Conservation (phyloP, 345 rosid genomes). For the Citropsis articulata region DNA sequence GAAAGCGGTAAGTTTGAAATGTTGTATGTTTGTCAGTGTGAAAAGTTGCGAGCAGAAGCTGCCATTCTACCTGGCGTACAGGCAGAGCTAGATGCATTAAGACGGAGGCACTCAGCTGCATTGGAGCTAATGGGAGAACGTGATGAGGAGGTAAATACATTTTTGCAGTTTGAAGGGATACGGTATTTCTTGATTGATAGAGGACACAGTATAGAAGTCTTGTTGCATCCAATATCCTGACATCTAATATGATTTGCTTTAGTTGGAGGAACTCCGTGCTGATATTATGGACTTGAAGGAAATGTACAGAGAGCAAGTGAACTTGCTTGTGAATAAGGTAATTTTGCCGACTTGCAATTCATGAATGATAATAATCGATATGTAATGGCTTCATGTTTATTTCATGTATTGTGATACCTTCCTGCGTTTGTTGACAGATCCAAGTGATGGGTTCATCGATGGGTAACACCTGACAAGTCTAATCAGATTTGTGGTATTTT, state of each 20-base stretch:
- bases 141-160: constrained; percentile 82
- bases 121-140: constrained; percentile 99
- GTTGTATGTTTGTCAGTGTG: constrained; percentile 61
- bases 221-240: constrained; percentile 7
- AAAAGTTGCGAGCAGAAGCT: constrained; percentile 75
- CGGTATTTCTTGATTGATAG: background rate
- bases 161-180: background rate
- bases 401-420: constrained; percentile 4
- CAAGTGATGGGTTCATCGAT: constrained; percentile 45
- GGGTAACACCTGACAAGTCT: constrained; percentile 21
- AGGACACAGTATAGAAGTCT: background rate
- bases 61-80: constrained; percentile 66
- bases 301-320: constrained; percentile 99
- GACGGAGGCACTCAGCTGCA: constrained; percentile 94
- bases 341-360: background rate
- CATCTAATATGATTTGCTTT: constrained; percentile 12
- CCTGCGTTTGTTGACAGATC: constrained; percentile 41
- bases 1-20: constrained; percentile 12
- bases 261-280: constrained; percentile 98
- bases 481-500: background rate
- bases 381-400: background rate
- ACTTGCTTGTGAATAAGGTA: constrained; percentile 97
- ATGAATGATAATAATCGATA: background rate
- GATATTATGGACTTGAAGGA: constrained; percentile 98
- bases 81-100: constrained; percentile 91